These are phyloP conservation scores for Canavalia gladiata DNA, from an alignment of 306 rosid genomes.

Conservation along the genomic window DNA sequence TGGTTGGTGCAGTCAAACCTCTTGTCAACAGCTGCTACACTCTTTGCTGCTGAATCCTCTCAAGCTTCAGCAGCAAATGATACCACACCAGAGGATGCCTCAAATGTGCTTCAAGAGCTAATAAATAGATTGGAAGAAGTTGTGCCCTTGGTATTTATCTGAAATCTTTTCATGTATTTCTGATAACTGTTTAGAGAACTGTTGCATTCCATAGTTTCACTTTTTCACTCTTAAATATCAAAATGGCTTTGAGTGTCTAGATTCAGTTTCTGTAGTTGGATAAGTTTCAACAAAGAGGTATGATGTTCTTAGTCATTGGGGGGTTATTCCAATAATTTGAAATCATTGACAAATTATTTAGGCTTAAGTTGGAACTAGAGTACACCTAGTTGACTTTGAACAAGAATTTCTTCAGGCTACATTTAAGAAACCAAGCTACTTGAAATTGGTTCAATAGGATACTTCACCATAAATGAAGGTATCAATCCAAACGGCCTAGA, in stretches of 20 bases:
- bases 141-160: constrained; percentile 67
- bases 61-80: constrained; percentile 55
- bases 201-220: background rate
- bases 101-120: constrained; percentile 71
- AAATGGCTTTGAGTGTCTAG: constrained; percentile 35
- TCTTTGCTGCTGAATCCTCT: constrained; percentile 73
- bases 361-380: constrained; percentile 30
- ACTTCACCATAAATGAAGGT: constrained; percentile 5
- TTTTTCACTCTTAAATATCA: constrained; percentile 11
- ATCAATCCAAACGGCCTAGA: constrained; percentile 5
- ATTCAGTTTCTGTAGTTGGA: constrained; percentile 25
- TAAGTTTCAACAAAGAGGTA: constrained; percentile 25
- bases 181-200: background rate
- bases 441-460: constrained; percentile 32
- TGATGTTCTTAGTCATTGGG: constrained; percentile 44
- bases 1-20: constrained; percentile 90
- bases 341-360: constrained; percentile 33
- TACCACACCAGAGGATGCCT: constrained; percentile 53
- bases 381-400: constrained; percentile 22
- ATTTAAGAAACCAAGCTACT: constrained; percentile 30
- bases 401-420: constrained; percentile 18
- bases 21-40: constrained; percentile 76
- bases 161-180: constrained; percentile 25
- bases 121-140: constrained; percentile 70
- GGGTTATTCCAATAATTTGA: background rate